phyloP scores from a whole-genome alignment of 441 rosid genomes.

The Aleurites moluccanus region DNA sequence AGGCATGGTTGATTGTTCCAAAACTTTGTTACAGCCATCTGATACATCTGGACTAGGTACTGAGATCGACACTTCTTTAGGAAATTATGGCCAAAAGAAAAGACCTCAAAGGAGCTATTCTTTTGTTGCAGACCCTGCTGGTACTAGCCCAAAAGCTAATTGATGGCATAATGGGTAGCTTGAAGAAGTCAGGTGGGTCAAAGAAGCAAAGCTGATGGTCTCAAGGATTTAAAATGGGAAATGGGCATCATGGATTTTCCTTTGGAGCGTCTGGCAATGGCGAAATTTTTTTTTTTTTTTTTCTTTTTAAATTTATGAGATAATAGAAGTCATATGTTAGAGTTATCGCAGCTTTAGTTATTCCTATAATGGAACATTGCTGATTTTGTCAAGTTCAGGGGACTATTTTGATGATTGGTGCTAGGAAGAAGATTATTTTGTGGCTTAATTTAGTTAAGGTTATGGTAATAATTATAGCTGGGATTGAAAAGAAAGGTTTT shows the following conservation, averaged over 20 bases:
- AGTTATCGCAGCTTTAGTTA: not conserved
- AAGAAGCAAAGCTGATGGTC: constrained; percentile 34
- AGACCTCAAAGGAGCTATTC: constrained; percentile 47
- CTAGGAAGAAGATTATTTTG: too few relatives aligned
- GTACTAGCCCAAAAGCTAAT: constrained; percentile 31
- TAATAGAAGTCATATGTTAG: not conserved
- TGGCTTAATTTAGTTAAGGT: too few relatives aligned
- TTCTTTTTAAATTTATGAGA: too few relatives aligned
- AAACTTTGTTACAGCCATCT: constrained; percentile 18
- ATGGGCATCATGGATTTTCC: not conserved
- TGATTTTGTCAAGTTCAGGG: too few relatives aligned
- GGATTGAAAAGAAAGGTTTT: too few relatives aligned
- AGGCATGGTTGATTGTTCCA: constrained; percentile 24
- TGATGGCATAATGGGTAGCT: constrained; percentile 51
- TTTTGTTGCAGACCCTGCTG: constrained; percentile 49
- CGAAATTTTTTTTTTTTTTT: not conserved
- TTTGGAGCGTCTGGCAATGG: constrained; percentile 4
- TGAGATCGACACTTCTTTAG: constrained; percentile 18
- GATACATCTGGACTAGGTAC: constrained; percentile 22
- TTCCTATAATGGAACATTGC: too few relatives aligned
- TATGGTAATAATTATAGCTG: too few relatives aligned
- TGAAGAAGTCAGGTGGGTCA: constrained; percentile 46
- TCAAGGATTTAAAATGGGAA: not conserved
- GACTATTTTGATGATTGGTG: too few relatives aligned
- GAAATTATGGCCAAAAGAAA: constrained; percentile 32